Evolutionary conservation across 2,329 filamentous ascomycete species (phyloP).

Genomic region (Neoscytalidium dimidiatum): DNA sequence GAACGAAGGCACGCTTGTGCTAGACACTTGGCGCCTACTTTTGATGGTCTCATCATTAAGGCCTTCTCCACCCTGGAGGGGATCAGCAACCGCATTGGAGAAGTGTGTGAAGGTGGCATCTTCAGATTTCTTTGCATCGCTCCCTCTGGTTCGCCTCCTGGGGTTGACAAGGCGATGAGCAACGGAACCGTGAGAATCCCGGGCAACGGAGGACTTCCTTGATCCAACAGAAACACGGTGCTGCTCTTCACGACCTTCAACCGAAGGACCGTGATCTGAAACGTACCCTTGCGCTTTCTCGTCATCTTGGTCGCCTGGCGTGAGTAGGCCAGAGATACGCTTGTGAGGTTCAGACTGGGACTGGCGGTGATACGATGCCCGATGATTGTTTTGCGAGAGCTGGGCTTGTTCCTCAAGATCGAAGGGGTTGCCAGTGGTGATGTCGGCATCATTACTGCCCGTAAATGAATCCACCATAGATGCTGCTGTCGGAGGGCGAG

Average conservation of each 20-base stretch:
- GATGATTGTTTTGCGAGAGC: constrained; percentile 39
- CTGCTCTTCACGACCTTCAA: constrained; percentile 14
- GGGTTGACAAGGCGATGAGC: constrained; percentile 13
- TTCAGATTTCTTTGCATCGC: not conserved
- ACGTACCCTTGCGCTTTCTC: constrained; percentile 33
- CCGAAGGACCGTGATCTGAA: constrained; percentile 28
- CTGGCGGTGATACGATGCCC: constrained; percentile 41
- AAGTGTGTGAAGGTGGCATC: not conserved
- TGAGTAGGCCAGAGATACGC: constrained; percentile 32
- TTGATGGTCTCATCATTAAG: constrained; percentile 3
- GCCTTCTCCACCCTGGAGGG: not conserved
- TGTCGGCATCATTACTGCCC: constrained; percentile 35
- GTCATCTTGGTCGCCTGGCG: constrained; percentile 36
- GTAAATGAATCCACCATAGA: constrained; percentile 30
- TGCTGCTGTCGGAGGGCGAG: constrained; percentile 45
- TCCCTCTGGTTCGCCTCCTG: constrained; percentile 2
- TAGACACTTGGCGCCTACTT: constrained; percentile 1
- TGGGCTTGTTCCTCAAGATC: constrained; percentile 50
- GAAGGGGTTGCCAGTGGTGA: constrained; percentile 43
- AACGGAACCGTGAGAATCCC: constrained; percentile 2
- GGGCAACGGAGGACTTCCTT: constrained; percentile 6
- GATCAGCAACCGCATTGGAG: not conserved
- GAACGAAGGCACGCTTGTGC: constrained; percentile 3
- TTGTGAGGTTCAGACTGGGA: constrained; percentile 40
- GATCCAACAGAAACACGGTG: constrained; percentile 7